Conservation (phyloP, 176 grass and related monocot genomes). For the Bonia amplexicaulis region DNA sequence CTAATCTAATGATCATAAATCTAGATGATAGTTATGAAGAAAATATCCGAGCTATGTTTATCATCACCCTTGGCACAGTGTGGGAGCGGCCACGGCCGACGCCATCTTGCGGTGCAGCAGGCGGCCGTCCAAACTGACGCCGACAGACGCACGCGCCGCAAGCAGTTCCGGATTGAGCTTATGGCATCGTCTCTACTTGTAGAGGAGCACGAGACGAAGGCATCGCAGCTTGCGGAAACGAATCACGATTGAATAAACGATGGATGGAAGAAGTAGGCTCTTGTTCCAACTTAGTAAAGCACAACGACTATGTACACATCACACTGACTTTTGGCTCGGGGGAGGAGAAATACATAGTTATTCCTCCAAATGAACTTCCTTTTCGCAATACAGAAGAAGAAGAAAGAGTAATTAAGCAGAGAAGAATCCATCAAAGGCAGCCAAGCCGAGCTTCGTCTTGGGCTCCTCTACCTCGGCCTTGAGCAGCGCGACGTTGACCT, state of each 20-base stretch:
- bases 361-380: neutral
- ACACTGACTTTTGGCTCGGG: neutral
- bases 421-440: slow-evolving; percentile 58
- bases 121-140: neutral
- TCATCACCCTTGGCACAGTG: no score
- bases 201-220: neutral
- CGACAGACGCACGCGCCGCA: no score
- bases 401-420: slow-evolving; percentile 35
- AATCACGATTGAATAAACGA: neutral
- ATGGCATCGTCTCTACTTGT: no score
- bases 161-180: no score
- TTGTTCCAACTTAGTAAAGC: neutral
- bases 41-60: no score
- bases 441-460: slow-evolving; percentile 19
- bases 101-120: no score
- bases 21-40: no score
- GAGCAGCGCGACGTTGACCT: slow-evolving; percentile 30
- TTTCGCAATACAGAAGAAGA: neutral
- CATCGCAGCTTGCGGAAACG: neutral
- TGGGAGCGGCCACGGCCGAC: no score
- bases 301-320: neutral
- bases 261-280: neutral
- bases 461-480: slow-evolving; percentile 39
- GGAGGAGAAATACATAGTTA: neutral
- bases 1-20: no score